Evolutionary conservation across 352 stramenopile species (phyloP).

Genomic region (Elongisporangium undulatum): DNA sequence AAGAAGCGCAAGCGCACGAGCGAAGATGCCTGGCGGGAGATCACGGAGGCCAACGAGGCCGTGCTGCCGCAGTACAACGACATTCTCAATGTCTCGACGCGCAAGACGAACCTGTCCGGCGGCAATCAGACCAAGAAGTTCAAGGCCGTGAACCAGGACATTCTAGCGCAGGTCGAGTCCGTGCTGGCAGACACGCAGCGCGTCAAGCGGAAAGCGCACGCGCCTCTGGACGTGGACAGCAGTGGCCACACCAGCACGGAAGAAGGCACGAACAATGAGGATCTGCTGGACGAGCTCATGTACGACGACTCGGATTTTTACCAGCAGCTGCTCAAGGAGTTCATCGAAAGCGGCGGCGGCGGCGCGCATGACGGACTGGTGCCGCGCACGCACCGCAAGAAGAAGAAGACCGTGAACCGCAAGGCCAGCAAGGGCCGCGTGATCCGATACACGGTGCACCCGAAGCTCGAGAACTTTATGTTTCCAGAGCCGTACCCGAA

Average conservation of each 20-base stretch:
- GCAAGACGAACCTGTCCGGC: slow-evolving; percentile 63
- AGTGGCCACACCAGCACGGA: slow-evolving; percentile 26
- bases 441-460: slow-evolving; percentile 80
- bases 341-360: slow-evolving; percentile 73
- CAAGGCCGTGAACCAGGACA: slow-evolving; percentile 86
- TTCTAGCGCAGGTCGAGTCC: slow-evolving; percentile 79
- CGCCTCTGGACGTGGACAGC: slow-evolving; percentile 35
- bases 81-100: slow-evolving; percentile 76
- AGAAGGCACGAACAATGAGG: slow-evolving; percentile 24
- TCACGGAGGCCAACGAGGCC: slow-evolving; percentile 30
- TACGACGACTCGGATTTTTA: slow-evolving; percentile 89
- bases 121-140: slow-evolving; percentile 81
- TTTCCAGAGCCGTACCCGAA: slow-evolving; percentile 79
- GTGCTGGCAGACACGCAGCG: slow-evolving; percentile 78
- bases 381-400: slow-evolving; percentile 70
- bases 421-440: slow-evolving; percentile 84
- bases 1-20: slow-evolving; percentile 69
- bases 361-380: slow-evolving; percentile 43
- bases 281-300: slow-evolving; percentile 75
- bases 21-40: slow-evolving; percentile 52
- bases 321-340: slow-evolving; percentile 87
- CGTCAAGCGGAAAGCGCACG: slow-evolving; percentile 82
- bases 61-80: slow-evolving; percentile 75
- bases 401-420: slow-evolving; percentile 85
- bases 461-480: slow-evolving; percentile 90